Evolutionary conservation across 73 alveolate genomes (phyloP), one percentile per base, ranked within the genome.

Genomic region (Loxodes magnus): DNA sequence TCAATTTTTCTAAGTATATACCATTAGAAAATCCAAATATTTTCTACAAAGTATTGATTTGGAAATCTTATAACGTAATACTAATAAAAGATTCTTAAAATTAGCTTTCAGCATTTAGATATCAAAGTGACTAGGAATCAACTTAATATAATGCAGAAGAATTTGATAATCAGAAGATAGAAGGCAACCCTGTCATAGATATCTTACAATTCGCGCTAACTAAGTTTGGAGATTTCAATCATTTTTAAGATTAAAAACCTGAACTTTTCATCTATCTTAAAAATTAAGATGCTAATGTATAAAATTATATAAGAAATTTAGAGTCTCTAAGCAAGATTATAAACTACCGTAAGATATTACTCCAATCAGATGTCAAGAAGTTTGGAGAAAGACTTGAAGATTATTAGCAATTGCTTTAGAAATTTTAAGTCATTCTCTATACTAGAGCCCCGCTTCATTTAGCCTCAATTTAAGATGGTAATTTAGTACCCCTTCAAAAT

Each of bases 401-500:
- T n/a, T n/a, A n/a, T n/a, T n/a, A n/a, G n/a, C n/a, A n/a, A n/a
- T n/a, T n/a, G n/a, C n/a, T n/a, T n/a, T n/a, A n/a, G n/a, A n/a
- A n/a, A 46, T 46, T 46, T 38, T 38, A 7, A 6, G 35, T 7
- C 6, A 7, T 10, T 6, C 5, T 46, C 0, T 1, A 1, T 1
- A 22, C 59, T 12, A 46, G 39, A 24, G 20, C 7, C n/a, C 59
- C 59, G 22, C 2, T 46, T 7, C 59, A 46, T 2, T 24, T 46
- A 24, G 59, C 59, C 2, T 16, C 39, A 9, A 46, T 46, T 24
- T 23, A 46, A 24, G 21, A 21, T 9, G 59, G 59, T 25, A 46
- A 46, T 2, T 24, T 46, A 2, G 27, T 21, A 2, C 59, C 59
- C 27, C 60, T 46, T 1, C 59, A 46, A 46, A 46, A 46, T 46